Conservation (phyloP, 805 yeast genomes). For the Metschnikowia amazonensis region DNA sequence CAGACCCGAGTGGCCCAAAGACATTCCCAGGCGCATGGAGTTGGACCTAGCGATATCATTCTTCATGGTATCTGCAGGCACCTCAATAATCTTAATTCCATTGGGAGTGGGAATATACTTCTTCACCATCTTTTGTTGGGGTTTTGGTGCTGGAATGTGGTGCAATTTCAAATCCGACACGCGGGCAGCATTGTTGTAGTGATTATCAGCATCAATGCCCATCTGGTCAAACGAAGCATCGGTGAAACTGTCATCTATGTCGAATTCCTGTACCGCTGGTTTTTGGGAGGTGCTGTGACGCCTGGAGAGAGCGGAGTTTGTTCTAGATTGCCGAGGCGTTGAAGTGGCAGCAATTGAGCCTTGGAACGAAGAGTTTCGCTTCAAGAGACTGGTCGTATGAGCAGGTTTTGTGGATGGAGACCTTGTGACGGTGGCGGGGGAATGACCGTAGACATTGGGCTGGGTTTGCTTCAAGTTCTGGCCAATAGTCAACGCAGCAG, state of each 20-base stretch:
- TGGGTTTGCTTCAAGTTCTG: conserved; percentile 24
- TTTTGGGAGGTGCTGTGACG: conserved; percentile 8
- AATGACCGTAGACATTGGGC: conserved; percentile 14
- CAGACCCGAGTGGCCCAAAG: conserved; percentile 24
- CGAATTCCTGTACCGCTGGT: conserved; percentile 10
- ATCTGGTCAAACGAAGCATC: conserved; percentile 32
- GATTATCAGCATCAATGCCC: conserved; percentile 16
- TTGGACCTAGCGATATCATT: conserved; percentile 39
- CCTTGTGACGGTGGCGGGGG: conserved; percentile 10
- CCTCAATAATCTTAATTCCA: conserved; percentile 68
- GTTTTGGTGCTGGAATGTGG: conserved; percentile 14
- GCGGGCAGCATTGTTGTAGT: conserved; percentile 30
- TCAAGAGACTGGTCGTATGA: conserved; percentile 15
- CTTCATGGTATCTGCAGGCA: conserved; percentile 46
- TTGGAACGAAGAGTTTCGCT: conserved; percentile 16
- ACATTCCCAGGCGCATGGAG: conserved; percentile 33
- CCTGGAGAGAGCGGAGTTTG: conserved; percentile 9
- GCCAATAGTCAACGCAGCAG: conserved; percentile 45
- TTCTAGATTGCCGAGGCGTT: conserved; percentile 9
- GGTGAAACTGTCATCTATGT: conserved; percentile 30
- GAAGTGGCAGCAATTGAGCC: conserved; percentile 8
- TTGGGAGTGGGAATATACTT: conserved; percentile 71
- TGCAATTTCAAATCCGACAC: conserved; percentile 34
- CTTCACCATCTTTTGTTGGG: conserved; percentile 48
- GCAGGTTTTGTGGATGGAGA: conserved; percentile 17